Percentiles rank a stretch among this genome's conserved stretches.
Evolutionary conservation across 805 yeast species (phyloP).

Genomic region (Pichia gijzeniarum): DNA sequence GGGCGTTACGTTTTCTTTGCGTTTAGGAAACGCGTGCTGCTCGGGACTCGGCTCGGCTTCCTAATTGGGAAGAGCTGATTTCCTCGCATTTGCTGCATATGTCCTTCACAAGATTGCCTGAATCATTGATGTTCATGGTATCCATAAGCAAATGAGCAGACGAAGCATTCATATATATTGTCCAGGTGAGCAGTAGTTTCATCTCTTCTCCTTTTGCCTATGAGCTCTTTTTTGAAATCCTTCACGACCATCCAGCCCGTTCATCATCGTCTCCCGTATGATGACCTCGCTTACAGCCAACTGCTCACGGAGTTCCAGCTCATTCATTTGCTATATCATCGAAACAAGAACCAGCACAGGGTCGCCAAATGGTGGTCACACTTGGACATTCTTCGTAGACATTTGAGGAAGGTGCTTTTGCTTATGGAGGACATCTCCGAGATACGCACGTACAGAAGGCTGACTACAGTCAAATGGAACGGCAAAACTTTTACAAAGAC

Average conservation of each 20-base stretch:
- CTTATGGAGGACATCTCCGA: constrained; percentile 24
- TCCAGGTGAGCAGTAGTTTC: too few species aligned
- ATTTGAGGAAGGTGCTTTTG: constrained; percentile 36
- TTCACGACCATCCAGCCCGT: not conserved
- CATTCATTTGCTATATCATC: constrained; percentile 57
- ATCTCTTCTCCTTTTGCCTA: too few species aligned
- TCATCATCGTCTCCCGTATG: not conserved
- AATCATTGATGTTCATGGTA: too few species aligned
- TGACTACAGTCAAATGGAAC: constrained; percentile 11
- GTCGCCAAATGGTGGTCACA: constrained; percentile 72
- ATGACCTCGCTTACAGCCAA: not conserved
- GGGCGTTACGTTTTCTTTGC: too few species aligned
- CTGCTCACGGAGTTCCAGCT: constrained; percentile 47
- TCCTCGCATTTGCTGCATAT: too few species aligned
- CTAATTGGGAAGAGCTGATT: too few species aligned
- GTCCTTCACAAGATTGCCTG: too few species aligned
- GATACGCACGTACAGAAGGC: constrained; percentile 8
- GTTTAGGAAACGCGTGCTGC: too few species aligned
- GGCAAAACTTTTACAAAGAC: constrained; percentile 2
- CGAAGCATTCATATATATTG: too few species aligned
- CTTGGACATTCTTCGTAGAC: constrained; percentile 56
- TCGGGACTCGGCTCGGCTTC: too few species aligned
- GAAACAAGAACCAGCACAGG: constrained; percentile 73
- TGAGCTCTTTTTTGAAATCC: not conserved
- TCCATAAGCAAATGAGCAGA: too few species aligned